Percentiles rank a stretch among this genome's conserved stretches.
phyloP scores from a whole-genome alignment of 108 stramenopile species.

The Cafeteria roenbergensis region DNA sequence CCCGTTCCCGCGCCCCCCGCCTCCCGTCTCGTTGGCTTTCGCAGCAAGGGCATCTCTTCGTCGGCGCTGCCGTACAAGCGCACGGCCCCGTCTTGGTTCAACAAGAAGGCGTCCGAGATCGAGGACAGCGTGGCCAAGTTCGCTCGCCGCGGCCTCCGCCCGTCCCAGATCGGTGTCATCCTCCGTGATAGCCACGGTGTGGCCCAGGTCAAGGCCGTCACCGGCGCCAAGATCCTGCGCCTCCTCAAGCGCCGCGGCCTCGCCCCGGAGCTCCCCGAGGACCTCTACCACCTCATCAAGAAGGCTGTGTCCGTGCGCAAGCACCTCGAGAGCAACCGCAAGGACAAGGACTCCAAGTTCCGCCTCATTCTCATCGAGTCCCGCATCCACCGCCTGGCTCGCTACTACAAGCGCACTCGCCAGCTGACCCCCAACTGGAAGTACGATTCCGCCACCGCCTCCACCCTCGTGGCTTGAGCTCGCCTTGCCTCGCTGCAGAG shows the following conservation, averaged over 20 bases:
- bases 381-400: slow-evolving; percentile 90
- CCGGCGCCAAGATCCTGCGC: slow-evolving; percentile 96
- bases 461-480: slow-evolving; percentile 90
- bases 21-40: no score
- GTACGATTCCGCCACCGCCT: slow-evolving; percentile 94
- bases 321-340: slow-evolving; percentile 96
- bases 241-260: slow-evolving; percentile 97
- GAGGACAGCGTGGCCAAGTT: slow-evolving; percentile 95
- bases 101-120: slow-evolving; percentile 72
- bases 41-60: slow-evolving; percentile 99
- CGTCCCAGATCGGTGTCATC: slow-evolving; percentile 97
- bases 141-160: slow-evolving; percentile 98
- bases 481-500: background rate
- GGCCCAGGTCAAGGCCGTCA: slow-evolving; percentile 86
- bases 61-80: slow-evolving; percentile 97
- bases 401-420: slow-evolving; percentile 93
- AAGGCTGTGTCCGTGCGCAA: slow-evolving; percentile 99
- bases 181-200: slow-evolving; percentile 92
- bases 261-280: slow-evolving; percentile 98
- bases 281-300: slow-evolving; percentile 99
- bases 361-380: slow-evolving; percentile 98
- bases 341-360: slow-evolving; percentile 99
- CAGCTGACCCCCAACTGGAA: slow-evolving; percentile 98
- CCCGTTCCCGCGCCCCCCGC: no score
- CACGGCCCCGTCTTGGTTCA: slow-evolving; percentile 93